Percentiles rank a stretch among this genome's conserved stretches.
These are phyloP conservation scores for Globomyces sp. DNA, from an alignment of 371 early-diverging fungal genomes.

Conservation along the genomic window DNA sequence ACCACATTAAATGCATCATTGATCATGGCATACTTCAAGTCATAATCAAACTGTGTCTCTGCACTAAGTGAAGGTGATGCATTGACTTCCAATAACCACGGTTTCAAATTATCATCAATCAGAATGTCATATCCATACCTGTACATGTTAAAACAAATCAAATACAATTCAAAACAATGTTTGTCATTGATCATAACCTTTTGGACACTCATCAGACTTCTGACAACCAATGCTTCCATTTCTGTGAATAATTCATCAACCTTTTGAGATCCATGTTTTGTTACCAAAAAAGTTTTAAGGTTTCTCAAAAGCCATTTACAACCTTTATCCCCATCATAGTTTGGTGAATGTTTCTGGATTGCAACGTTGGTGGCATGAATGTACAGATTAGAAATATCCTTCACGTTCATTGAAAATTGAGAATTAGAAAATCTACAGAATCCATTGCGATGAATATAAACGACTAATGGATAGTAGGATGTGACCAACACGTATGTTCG, in stretches of 20 bases:
- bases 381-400: slow-evolving; percentile 59
- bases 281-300: slow-evolving; percentile 43
- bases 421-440: slow-evolving; percentile 59
- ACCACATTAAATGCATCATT: slow-evolving; percentile 57
- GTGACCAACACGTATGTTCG: slow-evolving; percentile 55
- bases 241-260: slow-evolving; percentile 52
- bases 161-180: slow-evolving; percentile 57
- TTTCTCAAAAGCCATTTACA: slow-evolving; percentile 63
- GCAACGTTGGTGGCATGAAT: slow-evolving; percentile 65
- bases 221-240: slow-evolving; percentile 57
- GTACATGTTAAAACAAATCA: too few relatives aligned
- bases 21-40: slow-evolving; percentile 55
- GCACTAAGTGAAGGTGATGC: slow-evolving; percentile 57
- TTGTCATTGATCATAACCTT: slow-evolving; percentile 63
- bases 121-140: slow-evolving; percentile 57
- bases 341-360: slow-evolving; percentile 58
- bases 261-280: slow-evolving; percentile 43
- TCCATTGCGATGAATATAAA: slow-evolving; percentile 59
- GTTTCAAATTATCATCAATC: slow-evolving; percentile 54
- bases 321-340: slow-evolving; percentile 52
- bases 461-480: slow-evolving; percentile 55
- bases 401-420: slow-evolving; percentile 54
- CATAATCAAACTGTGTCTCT: slow-evolving; percentile 60
- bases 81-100: slow-evolving; percentile 62
- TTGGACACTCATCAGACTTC: slow-evolving; percentile 54